Conservation (phyloP, 139 green algal genomes). For the Dunaliella primolecta region DNA sequence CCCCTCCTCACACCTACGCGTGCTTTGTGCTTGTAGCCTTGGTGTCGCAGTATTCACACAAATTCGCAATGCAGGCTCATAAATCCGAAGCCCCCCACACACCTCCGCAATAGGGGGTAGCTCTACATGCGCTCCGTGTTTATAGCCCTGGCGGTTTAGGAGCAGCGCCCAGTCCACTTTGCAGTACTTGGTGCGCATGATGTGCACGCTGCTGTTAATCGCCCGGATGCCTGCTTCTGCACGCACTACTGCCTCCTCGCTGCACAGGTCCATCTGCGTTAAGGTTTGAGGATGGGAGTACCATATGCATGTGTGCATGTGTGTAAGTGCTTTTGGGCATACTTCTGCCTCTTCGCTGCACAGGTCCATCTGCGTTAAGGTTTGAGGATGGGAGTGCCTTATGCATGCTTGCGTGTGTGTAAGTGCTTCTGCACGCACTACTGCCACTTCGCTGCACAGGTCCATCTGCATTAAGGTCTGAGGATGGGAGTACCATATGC, state of each 20-base stretch:
- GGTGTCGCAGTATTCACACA: no score
- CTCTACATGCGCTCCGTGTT: conserved; percentile 21
- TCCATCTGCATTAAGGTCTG: conserved; percentile 66
- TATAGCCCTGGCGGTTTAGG: conserved; percentile 54
- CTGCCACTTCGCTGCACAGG: conserved; percentile 49
- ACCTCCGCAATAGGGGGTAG: conserved; percentile 32
- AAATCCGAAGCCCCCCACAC: no score
- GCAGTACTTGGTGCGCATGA: conserved; percentile 60
- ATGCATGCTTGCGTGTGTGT: no score
- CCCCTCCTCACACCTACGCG: no score
- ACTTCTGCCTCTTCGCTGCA: conserved; percentile 42
- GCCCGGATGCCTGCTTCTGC: conserved; percentile 45
- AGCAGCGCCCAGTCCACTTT: conserved; percentile 61
- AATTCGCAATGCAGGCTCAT: no score
- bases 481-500: not conserved
- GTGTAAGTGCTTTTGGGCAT: conserved; percentile 30
- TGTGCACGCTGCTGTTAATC: conserved; percentile 67
- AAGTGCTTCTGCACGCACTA: conserved; percentile 37
- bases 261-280: conserved; percentile 67
- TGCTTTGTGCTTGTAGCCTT: no score
- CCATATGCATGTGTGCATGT: not conserved
- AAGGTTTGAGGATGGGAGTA: no score
- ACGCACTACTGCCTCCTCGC: conserved; percentile 38
- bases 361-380: conserved; percentile 67
- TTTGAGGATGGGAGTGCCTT: not conserved